Evolutionary conservation across 192 early-diverging fungal species (phyloP).

Genomic region (Thamnidium elegans): DNA sequence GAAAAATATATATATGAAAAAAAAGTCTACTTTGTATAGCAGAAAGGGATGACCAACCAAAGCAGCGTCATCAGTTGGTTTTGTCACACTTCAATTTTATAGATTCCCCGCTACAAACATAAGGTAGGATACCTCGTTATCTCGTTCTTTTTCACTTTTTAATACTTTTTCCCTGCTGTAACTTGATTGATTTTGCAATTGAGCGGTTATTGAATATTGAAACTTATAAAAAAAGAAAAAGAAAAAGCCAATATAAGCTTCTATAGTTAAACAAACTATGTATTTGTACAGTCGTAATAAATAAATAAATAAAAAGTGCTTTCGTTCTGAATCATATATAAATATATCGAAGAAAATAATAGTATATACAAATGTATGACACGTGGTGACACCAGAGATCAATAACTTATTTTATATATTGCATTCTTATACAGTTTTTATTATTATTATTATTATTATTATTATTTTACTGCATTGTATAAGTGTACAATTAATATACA

Average conservation of each 20-base stretch:
- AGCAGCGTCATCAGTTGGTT: too few relatives aligned
- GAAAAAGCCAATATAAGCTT: not conserved
- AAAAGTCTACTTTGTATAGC: not conserved
- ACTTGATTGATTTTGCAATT: too few relatives aligned
- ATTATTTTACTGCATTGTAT: not conserved
- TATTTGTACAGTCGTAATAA: too few relatives aligned
- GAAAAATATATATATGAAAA: not conserved
- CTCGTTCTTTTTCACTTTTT: not conserved
- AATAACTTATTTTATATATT: not conserved
- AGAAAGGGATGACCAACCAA: not conserved
- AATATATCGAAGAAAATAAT: not conserved
- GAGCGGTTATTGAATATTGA: conserved; percentile 1
- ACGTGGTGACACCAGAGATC: conserved; percentile 14
- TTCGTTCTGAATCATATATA: not conserved
- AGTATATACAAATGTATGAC: conserved; percentile 8
- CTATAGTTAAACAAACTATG: not conserved
- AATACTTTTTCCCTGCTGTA: too few relatives aligned
- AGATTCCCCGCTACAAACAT: not conserved
- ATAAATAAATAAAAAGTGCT: too few relatives aligned
- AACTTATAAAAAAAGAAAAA: not conserved
- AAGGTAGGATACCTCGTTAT: conserved; percentile 3
- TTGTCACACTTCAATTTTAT: not conserved
- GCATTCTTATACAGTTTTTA: not conserved
- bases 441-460: not conserved
- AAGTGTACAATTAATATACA: too few relatives aligned